Evolutionary conservation across 2,329 filamentous ascomycete genomes (phyloP).

Genomic region (Pseudocercospora cruenta): DNA sequence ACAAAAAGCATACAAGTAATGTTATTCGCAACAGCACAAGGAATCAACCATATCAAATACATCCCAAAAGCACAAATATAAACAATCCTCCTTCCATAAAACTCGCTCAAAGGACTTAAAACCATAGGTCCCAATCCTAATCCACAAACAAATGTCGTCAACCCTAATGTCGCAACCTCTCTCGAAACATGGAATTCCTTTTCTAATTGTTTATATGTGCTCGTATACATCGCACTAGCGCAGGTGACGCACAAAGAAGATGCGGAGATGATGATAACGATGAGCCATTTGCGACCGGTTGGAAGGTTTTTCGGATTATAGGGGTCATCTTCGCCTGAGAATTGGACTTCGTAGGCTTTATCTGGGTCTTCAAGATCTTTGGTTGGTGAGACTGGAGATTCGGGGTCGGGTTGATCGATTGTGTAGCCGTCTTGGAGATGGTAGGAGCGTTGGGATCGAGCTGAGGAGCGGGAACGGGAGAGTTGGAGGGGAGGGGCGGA

Average conservation of each 20-base stretch:
- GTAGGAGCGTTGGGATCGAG: conserved; percentile 36
- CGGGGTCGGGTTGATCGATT: conserved; percentile 15
- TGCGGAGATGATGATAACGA: conserved; percentile 72
- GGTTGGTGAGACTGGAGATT: not conserved
- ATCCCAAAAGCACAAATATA: conserved; percentile 68
- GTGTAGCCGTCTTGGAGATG: conserved; percentile 36
- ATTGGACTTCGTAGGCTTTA: conserved; percentile 69
- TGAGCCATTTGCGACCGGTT: conserved; percentile 72
- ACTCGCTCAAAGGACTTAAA: conserved; percentile 66
- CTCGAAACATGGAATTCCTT: conserved; percentile 72
- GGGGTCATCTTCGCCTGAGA: conserved; percentile 75
- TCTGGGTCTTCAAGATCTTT: conserved; percentile 30
- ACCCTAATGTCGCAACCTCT: conserved; percentile 75
- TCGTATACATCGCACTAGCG: conserved; percentile 62
- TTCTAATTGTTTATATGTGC: conserved; percentile 77
- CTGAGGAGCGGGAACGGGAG: conserved; percentile 33
- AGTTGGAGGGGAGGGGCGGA: conserved; percentile 16
- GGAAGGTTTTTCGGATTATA: conserved; percentile 72
- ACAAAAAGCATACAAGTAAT: conserved; percentile 68
- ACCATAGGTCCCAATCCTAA: conserved; percentile 63
- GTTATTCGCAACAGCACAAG: conserved; percentile 71
- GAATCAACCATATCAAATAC: conserved; percentile 60
- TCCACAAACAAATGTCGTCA: conserved; percentile 78
- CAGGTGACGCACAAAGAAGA: conserved; percentile 74
- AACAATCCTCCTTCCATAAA: conserved; percentile 67